Conservation (phyloP, 352 stramenopile genomes). For the Phytophthora quininea region DNA sequence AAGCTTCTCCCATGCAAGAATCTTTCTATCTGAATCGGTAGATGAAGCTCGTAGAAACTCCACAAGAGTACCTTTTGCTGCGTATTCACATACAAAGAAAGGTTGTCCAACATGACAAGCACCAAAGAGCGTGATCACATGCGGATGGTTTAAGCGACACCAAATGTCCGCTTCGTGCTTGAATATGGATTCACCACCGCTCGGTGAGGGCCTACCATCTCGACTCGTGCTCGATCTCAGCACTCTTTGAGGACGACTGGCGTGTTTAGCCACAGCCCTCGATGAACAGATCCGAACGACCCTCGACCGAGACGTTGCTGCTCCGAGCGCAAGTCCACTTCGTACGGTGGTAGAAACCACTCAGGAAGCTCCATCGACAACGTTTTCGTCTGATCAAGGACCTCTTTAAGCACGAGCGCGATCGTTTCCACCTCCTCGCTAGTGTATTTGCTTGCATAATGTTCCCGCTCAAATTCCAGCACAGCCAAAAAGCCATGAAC, state of each 20-base stretch:
- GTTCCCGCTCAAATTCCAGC: conserved; percentile 14
- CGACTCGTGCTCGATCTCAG: neutral
- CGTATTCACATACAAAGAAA: conserved; percentile 35
- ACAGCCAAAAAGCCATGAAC: conserved; percentile 12
- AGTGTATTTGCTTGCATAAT: conserved; percentile 9
- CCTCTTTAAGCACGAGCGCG: neutral
- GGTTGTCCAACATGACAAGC: conserved; percentile 29
- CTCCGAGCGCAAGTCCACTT: conserved; percentile 17
- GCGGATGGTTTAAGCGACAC: conserved; percentile 27
- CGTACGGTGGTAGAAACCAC: conserved; percentile 35
- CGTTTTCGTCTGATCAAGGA: neutral
- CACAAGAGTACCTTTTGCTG: conserved; percentile 17
- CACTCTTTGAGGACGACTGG: conserved; percentile 31
- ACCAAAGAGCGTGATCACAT: conserved; percentile 32
- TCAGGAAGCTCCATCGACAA: conserved; percentile 4
- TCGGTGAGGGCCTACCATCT: conserved; percentile 3
- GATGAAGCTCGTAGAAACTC: conserved; percentile 15
- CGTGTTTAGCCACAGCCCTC: conserved; percentile 15
- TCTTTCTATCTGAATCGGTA: neutral
- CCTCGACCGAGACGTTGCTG: conserved; percentile 13
- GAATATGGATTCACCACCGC: conserved; percentile 16
- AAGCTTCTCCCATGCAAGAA: conserved; percentile 26
- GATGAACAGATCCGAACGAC: conserved; percentile 27
- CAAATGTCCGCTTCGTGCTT: conserved; percentile 28
- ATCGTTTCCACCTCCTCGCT: conserved; percentile 10